These are phyloP conservation scores for Hyphopichia pseudoburtonii DNA, from an alignment of 1,139 yeast genomes.

Conservation along the genomic window DNA sequence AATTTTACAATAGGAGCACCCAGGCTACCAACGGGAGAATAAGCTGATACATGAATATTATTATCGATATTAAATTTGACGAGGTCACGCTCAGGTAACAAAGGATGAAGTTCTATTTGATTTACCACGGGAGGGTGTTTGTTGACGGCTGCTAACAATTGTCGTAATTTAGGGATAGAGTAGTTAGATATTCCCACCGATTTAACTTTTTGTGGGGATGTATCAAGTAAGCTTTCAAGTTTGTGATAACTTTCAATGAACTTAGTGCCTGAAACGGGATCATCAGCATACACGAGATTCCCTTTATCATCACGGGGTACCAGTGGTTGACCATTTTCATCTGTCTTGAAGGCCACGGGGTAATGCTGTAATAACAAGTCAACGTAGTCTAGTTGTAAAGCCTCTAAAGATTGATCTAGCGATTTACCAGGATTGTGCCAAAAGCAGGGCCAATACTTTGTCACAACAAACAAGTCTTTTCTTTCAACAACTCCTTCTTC, in stretches of 20 bases:
- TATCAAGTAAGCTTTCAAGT: constrained; percentile 41
- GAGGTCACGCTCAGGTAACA: constrained; percentile 36
- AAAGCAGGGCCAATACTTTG: constrained; percentile 56
- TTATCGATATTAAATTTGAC: constrained; percentile 24
- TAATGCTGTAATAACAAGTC: constrained; percentile 62
- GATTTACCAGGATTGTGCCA: constrained; percentile 39
- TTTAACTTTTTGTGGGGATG: constrained; percentile 27
- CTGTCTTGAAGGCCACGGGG: constrained; percentile 48
- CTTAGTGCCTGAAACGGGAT: constrained; percentile 35
- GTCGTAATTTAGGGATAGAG: constrained; percentile 24
- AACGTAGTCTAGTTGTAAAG: constrained; percentile 54
- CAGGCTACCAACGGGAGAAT: constrained; percentile 35
- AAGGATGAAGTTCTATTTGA: constrained; percentile 40
- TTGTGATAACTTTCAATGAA: constrained; percentile 49
- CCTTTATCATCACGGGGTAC: constrained; percentile 42
- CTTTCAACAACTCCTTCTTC: constrained; percentile 50
- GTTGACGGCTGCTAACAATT: constrained; percentile 26
- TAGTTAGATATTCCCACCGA: constrained; percentile 37
- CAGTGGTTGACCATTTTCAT: constrained; percentile 36
- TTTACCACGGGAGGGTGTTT: constrained; percentile 32
- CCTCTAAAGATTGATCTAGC: constrained; percentile 31
- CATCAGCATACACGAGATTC: constrained; percentile 40
- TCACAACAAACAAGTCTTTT: constrained; percentile 58
- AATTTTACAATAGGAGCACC: constrained; percentile 39
- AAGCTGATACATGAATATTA: constrained; percentile 29